phyloP scores from a whole-genome alignment of 106 monocot species.

The Gastrodia elata region DNA sequence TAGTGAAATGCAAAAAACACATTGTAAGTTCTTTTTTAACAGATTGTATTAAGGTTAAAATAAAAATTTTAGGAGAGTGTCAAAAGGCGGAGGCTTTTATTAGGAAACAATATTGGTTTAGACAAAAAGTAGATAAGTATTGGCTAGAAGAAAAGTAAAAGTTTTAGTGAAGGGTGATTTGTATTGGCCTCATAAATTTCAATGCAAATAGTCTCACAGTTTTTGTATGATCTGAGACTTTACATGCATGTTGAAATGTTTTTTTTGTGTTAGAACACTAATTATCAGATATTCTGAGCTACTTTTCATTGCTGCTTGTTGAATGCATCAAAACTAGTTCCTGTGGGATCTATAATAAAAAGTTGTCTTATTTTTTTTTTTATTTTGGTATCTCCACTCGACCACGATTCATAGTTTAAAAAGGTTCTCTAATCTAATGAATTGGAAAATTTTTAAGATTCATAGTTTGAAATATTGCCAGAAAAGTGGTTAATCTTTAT shows the following conservation, averaged over 20 bases:
- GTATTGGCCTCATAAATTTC: background rate
- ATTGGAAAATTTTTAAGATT: background rate
- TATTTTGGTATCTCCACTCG: background rate
- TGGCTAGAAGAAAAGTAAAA: background rate
- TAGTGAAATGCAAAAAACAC: background rate
- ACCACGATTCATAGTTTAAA: no score
- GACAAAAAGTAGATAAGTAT: background rate
- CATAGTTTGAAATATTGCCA: background rate
- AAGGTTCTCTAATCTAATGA: background rate
- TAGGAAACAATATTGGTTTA: background rate
- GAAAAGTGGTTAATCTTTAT: background rate
- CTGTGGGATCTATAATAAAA: background rate
- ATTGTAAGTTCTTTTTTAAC: background rate
- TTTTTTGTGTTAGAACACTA: background rate
- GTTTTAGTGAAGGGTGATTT: background rate
- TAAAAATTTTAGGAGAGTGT: background rate
- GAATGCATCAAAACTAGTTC: background rate
- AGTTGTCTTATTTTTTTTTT: background rate
- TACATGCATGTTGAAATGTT: background rate
- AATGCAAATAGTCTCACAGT: background rate
- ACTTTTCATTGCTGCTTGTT: background rate
- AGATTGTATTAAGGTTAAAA: background rate
- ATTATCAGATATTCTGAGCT: background rate
- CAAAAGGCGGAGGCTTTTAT: background rate
- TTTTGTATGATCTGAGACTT: background rate